Evolutionary conservation across 352 stramenopile genomes (phyloP).

Genomic region (Pythium inflatum): DNA sequence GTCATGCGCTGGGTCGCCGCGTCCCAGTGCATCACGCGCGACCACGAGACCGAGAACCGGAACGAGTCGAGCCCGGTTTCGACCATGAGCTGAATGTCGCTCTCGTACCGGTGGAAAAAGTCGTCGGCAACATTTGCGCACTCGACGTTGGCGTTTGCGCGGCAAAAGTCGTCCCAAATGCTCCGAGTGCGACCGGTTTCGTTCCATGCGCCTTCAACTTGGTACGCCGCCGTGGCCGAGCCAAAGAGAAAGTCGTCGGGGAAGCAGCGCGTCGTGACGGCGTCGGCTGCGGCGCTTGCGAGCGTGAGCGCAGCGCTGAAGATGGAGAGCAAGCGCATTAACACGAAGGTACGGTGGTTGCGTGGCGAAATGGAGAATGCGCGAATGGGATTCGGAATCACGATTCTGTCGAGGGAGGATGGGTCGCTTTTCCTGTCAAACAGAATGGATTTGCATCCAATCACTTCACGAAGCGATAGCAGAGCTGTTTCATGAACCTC

Average conservation of each 20-base stretch:
- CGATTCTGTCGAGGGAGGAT: too few species aligned
- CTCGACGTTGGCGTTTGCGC: constrained; percentile 61
- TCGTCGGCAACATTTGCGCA: constrained; percentile 94
- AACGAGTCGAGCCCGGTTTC: constrained; percentile 90
- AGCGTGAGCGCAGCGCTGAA: not conserved
- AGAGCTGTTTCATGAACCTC: too few species aligned
- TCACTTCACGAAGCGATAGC: too few species aligned
- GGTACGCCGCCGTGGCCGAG: constrained; percentile 89
- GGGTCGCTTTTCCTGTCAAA: too few species aligned
- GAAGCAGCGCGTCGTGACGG: constrained; percentile 47
- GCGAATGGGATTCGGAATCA: too few species aligned
- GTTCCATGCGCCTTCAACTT: constrained; percentile 92
- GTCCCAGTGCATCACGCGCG: constrained; percentile 90
- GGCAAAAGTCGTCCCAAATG: constrained; percentile 96
- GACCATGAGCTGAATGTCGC: constrained; percentile 94
- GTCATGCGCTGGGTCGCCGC: constrained; percentile 45
- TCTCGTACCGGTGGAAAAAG: constrained; percentile 89
- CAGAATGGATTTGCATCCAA: too few species aligned
- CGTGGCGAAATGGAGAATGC: too few species aligned
- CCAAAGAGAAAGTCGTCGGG: constrained; percentile 85
- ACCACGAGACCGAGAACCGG: constrained; percentile 94
- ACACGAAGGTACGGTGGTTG: too few species aligned
- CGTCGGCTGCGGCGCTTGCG: not conserved
- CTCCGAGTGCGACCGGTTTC: constrained; percentile 74
- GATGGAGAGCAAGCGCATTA: not conserved